phyloP scores from a whole-genome alignment of 257 asterid genomes.

The Petunia axillaris region DNA sequence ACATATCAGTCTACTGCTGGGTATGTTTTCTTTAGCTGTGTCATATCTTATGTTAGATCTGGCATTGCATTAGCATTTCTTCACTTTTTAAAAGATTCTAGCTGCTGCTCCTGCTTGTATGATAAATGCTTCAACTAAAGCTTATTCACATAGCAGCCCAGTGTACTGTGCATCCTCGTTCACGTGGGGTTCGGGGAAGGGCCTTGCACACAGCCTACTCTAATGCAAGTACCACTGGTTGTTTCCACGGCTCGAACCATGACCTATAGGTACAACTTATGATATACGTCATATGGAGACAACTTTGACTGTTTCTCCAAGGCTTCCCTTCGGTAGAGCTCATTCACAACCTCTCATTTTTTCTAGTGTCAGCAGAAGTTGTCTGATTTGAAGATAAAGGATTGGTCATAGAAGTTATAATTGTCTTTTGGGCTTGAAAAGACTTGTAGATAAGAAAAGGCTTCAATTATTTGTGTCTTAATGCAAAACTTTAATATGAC shows the following conservation, averaged over 20 bases:
- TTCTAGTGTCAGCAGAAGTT: neutral
- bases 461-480: too few relatives aligned
- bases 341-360: neutral
- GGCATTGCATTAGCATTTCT: neutral
- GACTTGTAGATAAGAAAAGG: too few relatives aligned
- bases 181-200: too few relatives aligned
- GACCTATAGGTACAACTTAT: too few relatives aligned
- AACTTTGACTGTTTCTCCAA: too few relatives aligned
- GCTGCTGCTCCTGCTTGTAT: neutral
- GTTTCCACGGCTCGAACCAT: too few relatives aligned
- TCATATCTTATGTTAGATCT: slow-evolving; percentile 9
- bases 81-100: neutral
- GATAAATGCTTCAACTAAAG: neutral
- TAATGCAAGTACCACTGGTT: too few relatives aligned
- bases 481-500: neutral
- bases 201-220: too few relatives aligned
- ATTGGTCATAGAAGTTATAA: neutral
- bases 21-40: slow-evolving; percentile 38
- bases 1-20: slow-evolving; percentile 62
- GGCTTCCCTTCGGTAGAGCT: neutral
- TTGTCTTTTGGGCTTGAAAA: neutral
- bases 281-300: too few relatives aligned
- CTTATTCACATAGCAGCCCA: neutral
- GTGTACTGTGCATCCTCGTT: too few relatives aligned
- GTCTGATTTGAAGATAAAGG: neutral